Base-by-base conservation (phyloP, 129 eudicot genomes). In the Pittosporum tobira region DNA sequence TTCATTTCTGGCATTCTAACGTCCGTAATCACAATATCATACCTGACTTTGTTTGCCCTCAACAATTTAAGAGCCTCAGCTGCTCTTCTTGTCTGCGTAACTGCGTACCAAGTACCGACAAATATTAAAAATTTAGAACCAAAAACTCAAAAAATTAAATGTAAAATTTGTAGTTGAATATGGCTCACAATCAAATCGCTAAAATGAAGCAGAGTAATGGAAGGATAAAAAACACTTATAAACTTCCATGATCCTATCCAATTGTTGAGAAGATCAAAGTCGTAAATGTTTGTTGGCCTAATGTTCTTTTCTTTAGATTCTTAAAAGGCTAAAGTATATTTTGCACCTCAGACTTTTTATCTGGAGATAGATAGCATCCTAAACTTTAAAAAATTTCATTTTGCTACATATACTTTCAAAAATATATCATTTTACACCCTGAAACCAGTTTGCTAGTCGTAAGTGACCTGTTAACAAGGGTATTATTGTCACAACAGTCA, bases 1-100 rank as follows among this genome's bases (percentile, higher is more conserved):
- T 74, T 66, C 70, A 74, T 52, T 20, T 61, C 74, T 13, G 70
- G 57, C 70, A 62, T 55, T 6, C 18, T 14, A 13, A 62, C 69
- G 34, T 63, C 74, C 20, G 64, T 52, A n/a, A 74, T 14, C 21
- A 67, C 74, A 16, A 74, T 19, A 14, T 74, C 79, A 2, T 14
- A 62, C 1, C 14, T 16, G n/a, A 62, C 43, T 43, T 12, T 44
- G 20, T 67, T 53, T 31, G 26, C 22, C 48, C 70, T 68, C 65
- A 74, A 30, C 48, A 61, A 36, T 2, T 42, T 56, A 2, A 74
- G 61, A 5, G 74, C 79, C 46, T 55, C 70, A 5, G 20, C 23
- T 23, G 66, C 74, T 26, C 23, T 43, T 6, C 46, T 67, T 28
- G 38, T 21, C 18, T 38, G 0, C 1, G 70, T 56, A 34, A 60